Conservation (phyloP, 2,329 filamentous ascomycete species). For the Xylaria sp. region DNA sequence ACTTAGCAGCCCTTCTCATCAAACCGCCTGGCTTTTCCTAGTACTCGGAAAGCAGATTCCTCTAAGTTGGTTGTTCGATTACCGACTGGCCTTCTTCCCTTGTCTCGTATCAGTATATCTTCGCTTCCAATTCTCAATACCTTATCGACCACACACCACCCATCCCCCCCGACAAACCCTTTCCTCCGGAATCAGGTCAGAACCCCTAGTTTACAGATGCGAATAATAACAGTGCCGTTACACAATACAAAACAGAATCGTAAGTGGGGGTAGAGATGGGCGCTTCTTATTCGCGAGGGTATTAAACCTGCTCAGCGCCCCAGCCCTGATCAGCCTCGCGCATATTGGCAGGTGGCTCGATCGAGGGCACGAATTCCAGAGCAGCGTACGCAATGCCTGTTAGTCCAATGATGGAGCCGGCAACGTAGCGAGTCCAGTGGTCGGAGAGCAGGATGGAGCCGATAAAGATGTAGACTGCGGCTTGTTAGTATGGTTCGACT, state of each 20-base stretch:
- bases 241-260: slow-evolving; percentile 29
- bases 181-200: not conserved
- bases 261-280: not conserved
- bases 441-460: slow-evolving; percentile 84
- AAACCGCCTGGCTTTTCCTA: not conserved
- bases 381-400: slow-evolving; percentile 81
- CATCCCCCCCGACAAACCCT: slow-evolving; percentile 3
- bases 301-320: slow-evolving; percentile 77
- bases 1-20: not conserved
- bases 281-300: not conserved
- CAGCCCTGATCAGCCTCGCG: slow-evolving; percentile 79
- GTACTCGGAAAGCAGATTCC: not conserved
- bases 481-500: slow-evolving; percentile 19
- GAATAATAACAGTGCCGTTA: slow-evolving; percentile 6
- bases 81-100: not conserved
- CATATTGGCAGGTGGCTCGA: slow-evolving; percentile 85
- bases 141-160: not conserved
- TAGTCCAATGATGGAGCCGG: slow-evolving; percentile 81
- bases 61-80: not conserved
- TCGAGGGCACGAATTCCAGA: slow-evolving; percentile 81
- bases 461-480: slow-evolving; percentile 92
- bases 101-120: not conserved
- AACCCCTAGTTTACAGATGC: slow-evolving; percentile 12
- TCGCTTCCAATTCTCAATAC: not conserved
- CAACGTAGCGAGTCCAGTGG: slow-evolving; percentile 74